Conservation (phyloP, 352 stramenopile species). For the Lagenidium giganteum region DNA sequence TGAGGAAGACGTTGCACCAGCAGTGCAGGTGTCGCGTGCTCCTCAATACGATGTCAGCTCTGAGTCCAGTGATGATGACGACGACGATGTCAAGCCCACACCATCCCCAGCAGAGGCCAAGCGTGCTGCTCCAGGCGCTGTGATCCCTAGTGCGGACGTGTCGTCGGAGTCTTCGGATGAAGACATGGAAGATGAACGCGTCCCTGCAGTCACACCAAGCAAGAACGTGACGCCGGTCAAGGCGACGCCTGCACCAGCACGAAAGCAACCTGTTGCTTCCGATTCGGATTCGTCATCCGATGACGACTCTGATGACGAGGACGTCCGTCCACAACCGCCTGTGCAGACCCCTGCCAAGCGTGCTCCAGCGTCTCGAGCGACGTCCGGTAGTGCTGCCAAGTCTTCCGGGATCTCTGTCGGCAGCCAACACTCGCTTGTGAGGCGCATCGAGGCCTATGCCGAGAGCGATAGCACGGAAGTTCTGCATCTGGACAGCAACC, state of each 20-base stretch:
- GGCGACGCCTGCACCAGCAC: no score
- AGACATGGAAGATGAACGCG: no score
- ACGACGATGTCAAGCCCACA: slow-evolving; percentile 12
- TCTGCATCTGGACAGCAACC: slow-evolving; percentile 64
- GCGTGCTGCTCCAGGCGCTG: not conserved
- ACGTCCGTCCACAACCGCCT: not conserved
- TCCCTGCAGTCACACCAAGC: no score
- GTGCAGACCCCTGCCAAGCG: not conserved
- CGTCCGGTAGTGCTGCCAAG: no score
- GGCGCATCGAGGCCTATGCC: slow-evolving; percentile 72
- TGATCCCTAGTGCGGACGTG: not conserved
- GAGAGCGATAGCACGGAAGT: slow-evolving; percentile 34
- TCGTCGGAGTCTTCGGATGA: slow-evolving; percentile 9
- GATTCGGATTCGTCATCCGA: slow-evolving; percentile 15
- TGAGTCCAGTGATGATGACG: slow-evolving; percentile 37
- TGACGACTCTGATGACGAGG: slow-evolving; percentile 10
- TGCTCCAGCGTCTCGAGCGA: not conserved
- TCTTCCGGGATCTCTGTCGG: slow-evolving; percentile 46
- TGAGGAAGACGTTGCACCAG: slow-evolving; percentile 1
- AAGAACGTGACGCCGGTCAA: no score
- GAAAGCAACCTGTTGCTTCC: not conserved
- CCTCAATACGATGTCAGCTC: slow-evolving; percentile 24
- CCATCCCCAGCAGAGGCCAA: not conserved
- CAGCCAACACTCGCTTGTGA: slow-evolving; percentile 77
- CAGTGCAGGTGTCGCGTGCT: not conserved